phyloP scores from a whole-genome alignment of 257 asterid genomes.

The Penstemon barbatus region DNA sequence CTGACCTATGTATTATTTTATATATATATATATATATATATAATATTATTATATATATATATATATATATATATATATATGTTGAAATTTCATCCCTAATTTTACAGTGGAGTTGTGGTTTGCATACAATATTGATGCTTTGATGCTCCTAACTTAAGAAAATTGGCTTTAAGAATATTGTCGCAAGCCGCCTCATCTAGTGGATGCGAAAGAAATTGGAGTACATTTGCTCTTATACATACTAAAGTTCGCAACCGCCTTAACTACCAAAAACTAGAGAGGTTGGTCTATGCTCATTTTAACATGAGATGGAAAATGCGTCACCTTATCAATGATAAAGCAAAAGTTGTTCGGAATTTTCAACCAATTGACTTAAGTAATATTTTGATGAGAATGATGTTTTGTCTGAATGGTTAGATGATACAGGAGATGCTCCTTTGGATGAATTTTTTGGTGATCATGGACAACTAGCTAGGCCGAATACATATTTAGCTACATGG shows the following conservation, averaged over 20 bases:
- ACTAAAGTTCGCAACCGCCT: background rate
- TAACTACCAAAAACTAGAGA: background rate
- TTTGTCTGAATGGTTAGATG: background rate
- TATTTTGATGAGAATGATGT: background rate
- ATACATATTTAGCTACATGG: background rate
- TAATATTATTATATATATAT: too few species aligned
- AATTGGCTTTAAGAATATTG: background rate
- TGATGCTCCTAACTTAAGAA: background rate
- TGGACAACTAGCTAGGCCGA: background rate
- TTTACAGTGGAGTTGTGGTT: background rate
- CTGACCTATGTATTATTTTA: background rate
- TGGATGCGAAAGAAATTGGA: constrained; percentile 7
- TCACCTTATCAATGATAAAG: constrained; percentile 1
- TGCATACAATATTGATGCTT: background rate
- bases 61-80: too few species aligned
- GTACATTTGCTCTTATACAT: background rate
- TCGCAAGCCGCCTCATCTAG: constrained; percentile 2
- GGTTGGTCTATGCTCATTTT: constrained; percentile 4
- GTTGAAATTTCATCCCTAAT: background rate
- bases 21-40: background rate
- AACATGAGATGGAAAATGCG: constrained; percentile 1
- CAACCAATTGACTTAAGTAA: constrained; percentile 2
- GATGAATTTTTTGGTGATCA: background rate
- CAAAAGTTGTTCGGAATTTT: background rate
- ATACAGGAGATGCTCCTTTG: background rate